These are phyloP conservation scores for Neofusicoccum kwambonambiense DNA, from an alignment of 2,329 filamentous ascomycete genomes.

Conservation along the genomic window DNA sequence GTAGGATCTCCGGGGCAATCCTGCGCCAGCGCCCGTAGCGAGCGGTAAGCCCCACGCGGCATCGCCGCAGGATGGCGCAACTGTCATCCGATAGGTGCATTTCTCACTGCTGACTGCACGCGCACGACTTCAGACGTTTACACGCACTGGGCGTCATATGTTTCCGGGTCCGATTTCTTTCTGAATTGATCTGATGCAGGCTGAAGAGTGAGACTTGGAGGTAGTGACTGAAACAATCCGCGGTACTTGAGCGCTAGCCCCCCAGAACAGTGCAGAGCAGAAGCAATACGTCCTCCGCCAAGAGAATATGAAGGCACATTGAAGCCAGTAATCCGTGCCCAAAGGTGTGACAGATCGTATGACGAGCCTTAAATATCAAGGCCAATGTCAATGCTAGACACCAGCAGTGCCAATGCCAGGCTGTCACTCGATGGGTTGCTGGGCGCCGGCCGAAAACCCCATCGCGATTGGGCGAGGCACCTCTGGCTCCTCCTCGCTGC, in stretches of 20 bases:
- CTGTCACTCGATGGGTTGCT: not conserved
- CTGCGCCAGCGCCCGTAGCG: not conserved
- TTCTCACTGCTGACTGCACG: not conserved
- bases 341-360: constrained; percentile 6
- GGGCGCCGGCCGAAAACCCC: not conserved
- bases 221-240: not conserved
- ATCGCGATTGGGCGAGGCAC: not conserved
- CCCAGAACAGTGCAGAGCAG: not conserved
- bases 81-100: constrained; percentile 1
- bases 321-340: not conserved
- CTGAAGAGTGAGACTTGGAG: not conserved
- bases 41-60: not conserved
- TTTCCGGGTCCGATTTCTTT: not conserved
- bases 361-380: not conserved
- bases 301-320: not conserved
- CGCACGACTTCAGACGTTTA: not conserved
- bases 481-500: not conserved
- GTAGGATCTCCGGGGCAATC: not conserved
- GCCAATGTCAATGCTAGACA: not conserved
- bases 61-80: not conserved
- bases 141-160: not conserved
- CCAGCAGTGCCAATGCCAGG: not conserved
- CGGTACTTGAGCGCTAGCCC: not conserved
- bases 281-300: not conserved
- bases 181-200: not conserved